Evolutionary conservation across 345 rosid genomes (phyloP).

Genomic region (Linum trigynum): DNA sequence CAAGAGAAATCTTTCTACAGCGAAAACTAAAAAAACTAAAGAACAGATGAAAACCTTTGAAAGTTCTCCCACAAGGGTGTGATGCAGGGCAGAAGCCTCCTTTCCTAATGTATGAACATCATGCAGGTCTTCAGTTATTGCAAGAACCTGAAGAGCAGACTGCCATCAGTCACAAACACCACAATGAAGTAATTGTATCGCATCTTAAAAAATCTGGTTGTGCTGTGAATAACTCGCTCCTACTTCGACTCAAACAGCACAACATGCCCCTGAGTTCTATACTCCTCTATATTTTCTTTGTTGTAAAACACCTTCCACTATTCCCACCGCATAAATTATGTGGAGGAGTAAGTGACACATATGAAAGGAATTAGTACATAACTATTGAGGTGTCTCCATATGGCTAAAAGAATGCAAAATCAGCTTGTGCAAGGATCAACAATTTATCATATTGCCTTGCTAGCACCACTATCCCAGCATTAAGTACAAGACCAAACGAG

Average conservation of each 20-base stretch:
- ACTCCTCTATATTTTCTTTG: too few species aligned
- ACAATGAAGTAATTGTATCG: background rate
- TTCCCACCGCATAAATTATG: too few species aligned
- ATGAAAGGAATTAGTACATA: background rate
- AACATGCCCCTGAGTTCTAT: too few species aligned
- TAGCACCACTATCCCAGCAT: background rate
- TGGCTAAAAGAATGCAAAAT: background rate
- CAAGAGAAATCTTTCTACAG: background rate
- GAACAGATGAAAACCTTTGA: slow-evolving; percentile 49
- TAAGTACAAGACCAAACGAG: background rate
- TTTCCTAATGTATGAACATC: slow-evolving; percentile 78
- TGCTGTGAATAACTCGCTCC: too few species aligned
- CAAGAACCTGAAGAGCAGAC: slow-evolving; percentile 54
- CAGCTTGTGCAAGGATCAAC: background rate
- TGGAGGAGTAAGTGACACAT: too few species aligned
- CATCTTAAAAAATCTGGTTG: background rate
- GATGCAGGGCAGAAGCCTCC: slow-evolving; percentile 68
- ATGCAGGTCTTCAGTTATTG: slow-evolving; percentile 81
- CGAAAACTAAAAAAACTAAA: background rate
- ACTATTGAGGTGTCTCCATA: background rate
- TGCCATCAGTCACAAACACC: slow-evolving; percentile 10
- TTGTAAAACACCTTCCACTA: too few species aligned
- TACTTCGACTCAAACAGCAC: too few species aligned
- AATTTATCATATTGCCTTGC: background rate
- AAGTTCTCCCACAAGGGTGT: slow-evolving; percentile 68